Evolutionary conservation across 441 rosid species (phyloP).

Genomic region (Gossypium schwendimanii): DNA sequence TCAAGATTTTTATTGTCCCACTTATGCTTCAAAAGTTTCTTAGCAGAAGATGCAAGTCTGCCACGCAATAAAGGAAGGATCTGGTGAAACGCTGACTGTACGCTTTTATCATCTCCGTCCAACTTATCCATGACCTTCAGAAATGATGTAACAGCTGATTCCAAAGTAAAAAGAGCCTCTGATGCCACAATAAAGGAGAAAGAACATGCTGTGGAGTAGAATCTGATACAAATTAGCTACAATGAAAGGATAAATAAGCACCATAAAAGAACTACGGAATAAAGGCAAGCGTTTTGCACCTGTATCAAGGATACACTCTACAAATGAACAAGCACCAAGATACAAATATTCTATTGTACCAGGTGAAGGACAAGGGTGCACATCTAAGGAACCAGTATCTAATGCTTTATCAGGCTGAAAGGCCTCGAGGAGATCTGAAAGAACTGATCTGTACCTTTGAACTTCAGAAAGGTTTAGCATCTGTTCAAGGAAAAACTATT

Average conservation of each 20-base stretch:
- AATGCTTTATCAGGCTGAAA: constrained; percentile 45
- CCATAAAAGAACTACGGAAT: constrained; percentile 9
- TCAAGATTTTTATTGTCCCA: constrained; percentile 54
- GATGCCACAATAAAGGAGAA: constrained; percentile 63
- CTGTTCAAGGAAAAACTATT: constrained; percentile 29
- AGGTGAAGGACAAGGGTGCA: constrained; percentile 40
- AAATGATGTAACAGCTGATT: constrained; percentile 43
- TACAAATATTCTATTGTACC: constrained; percentile 59
- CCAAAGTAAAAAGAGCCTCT: constrained; percentile 59
- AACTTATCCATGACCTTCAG: constrained; percentile 32
- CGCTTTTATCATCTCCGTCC: constrained; percentile 32
- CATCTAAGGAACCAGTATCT: constrained; percentile 30
- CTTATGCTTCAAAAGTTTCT: constrained; percentile 51
- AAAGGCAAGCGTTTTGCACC: constrained; percentile 32
- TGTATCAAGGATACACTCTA: constrained; percentile 49
- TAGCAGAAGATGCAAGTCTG: constrained; percentile 61
- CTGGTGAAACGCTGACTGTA: constrained; percentile 20
- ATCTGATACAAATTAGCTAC: constrained; percentile 10
- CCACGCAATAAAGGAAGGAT: constrained; percentile 33
- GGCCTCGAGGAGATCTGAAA: constrained; percentile 54
- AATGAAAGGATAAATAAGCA: neutral
- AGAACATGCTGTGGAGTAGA: constrained; percentile 55
- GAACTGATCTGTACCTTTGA: constrained; percentile 40
- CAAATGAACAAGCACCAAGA: constrained; percentile 55
- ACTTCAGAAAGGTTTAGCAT: constrained; percentile 49